These are phyloP conservation scores for Pseudisothecium myosuroides DNA, from an alignment of 225 moss, liverwort and hornwort species.

Conservation along the genomic window DNA sequence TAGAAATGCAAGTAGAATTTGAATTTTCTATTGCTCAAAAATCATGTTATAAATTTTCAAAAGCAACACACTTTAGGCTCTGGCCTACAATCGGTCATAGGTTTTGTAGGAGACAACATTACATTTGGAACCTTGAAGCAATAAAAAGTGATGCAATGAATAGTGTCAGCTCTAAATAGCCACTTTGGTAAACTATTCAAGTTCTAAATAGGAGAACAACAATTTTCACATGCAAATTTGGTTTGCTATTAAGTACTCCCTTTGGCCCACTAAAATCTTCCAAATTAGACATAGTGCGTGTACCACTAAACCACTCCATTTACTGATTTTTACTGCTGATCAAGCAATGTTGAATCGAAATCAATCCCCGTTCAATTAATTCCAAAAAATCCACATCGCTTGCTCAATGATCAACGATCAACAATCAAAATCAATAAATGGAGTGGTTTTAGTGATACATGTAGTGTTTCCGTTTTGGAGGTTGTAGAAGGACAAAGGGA, in stretches of 20 bases:
- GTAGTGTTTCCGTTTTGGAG: too few species aligned
- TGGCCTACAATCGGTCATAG: neutral
- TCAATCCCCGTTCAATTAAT: too few species aligned
- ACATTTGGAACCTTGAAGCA: neutral
- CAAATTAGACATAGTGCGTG: too few species aligned
- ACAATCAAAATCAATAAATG: too few species aligned
- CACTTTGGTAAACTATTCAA: neutral
- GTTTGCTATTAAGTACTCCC: neutral
- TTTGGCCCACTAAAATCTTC: too few species aligned
- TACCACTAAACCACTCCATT: too few species aligned
- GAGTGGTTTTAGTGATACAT: too few species aligned
- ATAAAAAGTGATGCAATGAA: neutral
- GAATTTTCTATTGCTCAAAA: neutral
- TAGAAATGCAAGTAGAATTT: neutral
- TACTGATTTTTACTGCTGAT: too few species aligned
- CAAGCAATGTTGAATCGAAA: too few species aligned
- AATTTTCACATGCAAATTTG: neutral
- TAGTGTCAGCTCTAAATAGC: rapidly evolving
- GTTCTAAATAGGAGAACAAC: neutral
- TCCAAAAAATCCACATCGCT: too few species aligned
- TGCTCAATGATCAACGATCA: too few species aligned
- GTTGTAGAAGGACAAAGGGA: too few species aligned
- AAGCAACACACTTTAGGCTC: neutral
- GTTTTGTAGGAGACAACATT: neutral
- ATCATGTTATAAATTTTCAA: neutral